Base-by-base conservation (phyloP, 257 asterid species). In the Nemophila menziesii region DNA sequence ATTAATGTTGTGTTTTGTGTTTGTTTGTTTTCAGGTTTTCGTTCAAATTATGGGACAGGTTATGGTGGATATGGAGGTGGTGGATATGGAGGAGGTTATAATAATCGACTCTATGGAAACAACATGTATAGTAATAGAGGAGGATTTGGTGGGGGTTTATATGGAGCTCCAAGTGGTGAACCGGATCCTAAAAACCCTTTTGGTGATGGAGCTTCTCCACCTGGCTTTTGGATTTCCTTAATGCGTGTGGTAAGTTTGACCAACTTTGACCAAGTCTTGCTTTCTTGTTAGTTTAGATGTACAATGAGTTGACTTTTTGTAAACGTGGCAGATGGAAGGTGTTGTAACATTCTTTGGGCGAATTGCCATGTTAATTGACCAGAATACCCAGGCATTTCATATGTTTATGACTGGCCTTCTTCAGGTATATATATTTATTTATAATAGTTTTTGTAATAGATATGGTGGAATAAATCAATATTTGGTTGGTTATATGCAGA, bases 111-210 rank as follows among this genome's bases (percentile, higher is more conserved):
- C 33, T 65, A 67, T 62, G 94, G 90, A 40, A 86, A 86, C 39
- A 71, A 92, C 47, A 86, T 71, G 92, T 77, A 74, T 39, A 80
- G 93, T 19, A 93, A 92, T 19, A 94, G 94, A 40, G 83, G 75
- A 95, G 86, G 93, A 19, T 23, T 54, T 27, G 97, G 96, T 12
- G 81, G 89, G 19, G 56, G 68, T 16, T 52, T 61, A 26, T 47
- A 48, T 21, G 57, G 65, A 5, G 87, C 72, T 22, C 90, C 92
- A 26, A 61, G 20, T 22, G 96, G 98, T 24, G 92, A 74, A 15
- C 89, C 73, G 61, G 98, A 90, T 57, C 98, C 97, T n/a, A 84
- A 89, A 68, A 76, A 81, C 54, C 97, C 95, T 4, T 84, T 56
- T 65, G 97, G 97, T 48, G 65, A 78, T 52, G 92, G 96, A 44